Base-by-base conservation (phyloP, 768 basidiomycete species). In the Leccinum broughii region DNA sequence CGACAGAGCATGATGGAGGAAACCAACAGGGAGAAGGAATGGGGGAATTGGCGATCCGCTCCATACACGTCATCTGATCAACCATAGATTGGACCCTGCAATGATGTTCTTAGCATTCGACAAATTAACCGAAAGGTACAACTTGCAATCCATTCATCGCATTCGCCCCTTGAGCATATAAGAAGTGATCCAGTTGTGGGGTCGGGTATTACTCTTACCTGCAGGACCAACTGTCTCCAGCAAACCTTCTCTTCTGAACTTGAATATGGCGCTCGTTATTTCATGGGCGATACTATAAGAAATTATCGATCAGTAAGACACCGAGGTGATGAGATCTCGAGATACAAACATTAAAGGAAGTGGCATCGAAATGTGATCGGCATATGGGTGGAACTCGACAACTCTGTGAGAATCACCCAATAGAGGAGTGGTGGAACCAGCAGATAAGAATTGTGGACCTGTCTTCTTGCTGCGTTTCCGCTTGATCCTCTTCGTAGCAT, bases 151-250 rank as follows among this genome's bases (percentile, higher is more conserved):
- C 81, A 62, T 81, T 87, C 82, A 95, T 83, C 0, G 89, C 83
- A 74, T 95, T 95, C 50, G 85, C 78, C 62, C 92, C 91, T 89
- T 64, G 50, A 35, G 3, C 8, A 55, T n/a, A 32, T 55, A 41
- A 51, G 58, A 22, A 22, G 22, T 22, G 22, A 22, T 22, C 22
- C n/a, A n/a, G n/a, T n/a, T n/a, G n/a, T n/a, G n/a, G 39, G 26
- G 11, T 55, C 5, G 13, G 58, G 7, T 5, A 51, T 10, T 46
- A 39, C 13, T 68, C 76, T 71, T 70, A 85, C 92, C 88, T 30
- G 95, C 93, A 13, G 93, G 93, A 35, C 95, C 95, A 61, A 95
- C 87, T 17, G 88, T 88, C 72, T 97, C 95, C 54, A 98, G 74
- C 58, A 87, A 87, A 1, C 93, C 93, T 65, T 91, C 87, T 39